Base-by-base conservation (phyloP, 164 flowering plant species). In the Cinnamomum micranthum region DNA sequence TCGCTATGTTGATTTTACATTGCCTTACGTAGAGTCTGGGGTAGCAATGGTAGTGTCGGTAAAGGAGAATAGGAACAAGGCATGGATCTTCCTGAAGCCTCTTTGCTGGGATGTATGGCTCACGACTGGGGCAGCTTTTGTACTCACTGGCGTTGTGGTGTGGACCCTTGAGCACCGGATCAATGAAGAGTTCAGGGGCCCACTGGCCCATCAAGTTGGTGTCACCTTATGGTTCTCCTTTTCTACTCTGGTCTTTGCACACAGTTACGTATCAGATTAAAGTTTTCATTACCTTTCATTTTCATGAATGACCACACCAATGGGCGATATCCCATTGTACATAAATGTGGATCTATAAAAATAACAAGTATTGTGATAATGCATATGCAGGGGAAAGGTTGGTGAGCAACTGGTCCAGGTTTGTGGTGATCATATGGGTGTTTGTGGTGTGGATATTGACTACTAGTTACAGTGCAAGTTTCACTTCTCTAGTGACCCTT, bases 401-500 rank as follows among this genome's bases (percentile, higher is more conserved):
- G 51, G 59, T 74, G 27, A 84, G 81, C 77, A 84, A 83, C 78
- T 70, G 80, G 69, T 69, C 85, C 4, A 67, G 90, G 41, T 77
- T 88, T 58, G 85, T 87, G 13, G 75, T 86, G 66, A 72, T 82
- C 22, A 68, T 88, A 47, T 90, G 94, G 94, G 68, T 82, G 14
- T 86, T 89, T 59, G 87, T 87, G 13, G 87, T 86, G 23, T 77
- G 82, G 11, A 76, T 89, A 2, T 72, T 90, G 2, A 83, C 74
- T 1, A 79, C 82, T 2, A 85, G 85, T 65, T 90, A 89, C 75
- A 84, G 87, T 0, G 91, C 91, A 17, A 90, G 88, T 52, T 82
- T 89, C 35, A 77, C 90, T 3, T 86, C 91, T 0, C 82, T 82
- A 74, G 52, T 89, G 12, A 88, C 90, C 3, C 84, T 88, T 2